Evolutionary conservation across 805 yeast species (phyloP), one percentile per base, ranked within the genome.

Genomic region (Jamesozyma lodderae): DNA sequence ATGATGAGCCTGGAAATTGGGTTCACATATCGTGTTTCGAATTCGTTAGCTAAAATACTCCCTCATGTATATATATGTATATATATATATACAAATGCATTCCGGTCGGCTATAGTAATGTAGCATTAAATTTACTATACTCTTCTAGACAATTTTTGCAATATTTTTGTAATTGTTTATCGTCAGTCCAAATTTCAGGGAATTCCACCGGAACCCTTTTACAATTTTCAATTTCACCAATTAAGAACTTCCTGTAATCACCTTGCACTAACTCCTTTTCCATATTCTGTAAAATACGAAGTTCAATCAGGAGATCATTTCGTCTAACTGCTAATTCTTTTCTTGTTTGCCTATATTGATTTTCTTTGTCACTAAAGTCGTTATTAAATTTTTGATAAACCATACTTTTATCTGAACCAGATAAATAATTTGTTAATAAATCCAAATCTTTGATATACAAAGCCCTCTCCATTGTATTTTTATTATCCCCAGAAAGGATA

Each of bases 161-260:
- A 42, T 66, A 66, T 1, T 35, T 36, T 28, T 46, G 41, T 32
- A 66, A 41, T 1, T 45, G 40, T 0, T 46, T 34, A 35, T 61
- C 60, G 13, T 54, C 46, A 6, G 46, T 41, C 41, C 60, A 50
- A 35, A 59, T 40, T 4, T 52, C 58, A 13, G 45, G 44, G 27
- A 41, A 40, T 20, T 49, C 50, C 2, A 46, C 45, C n/a, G 57
- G 48, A 3, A 70, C 69, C 18, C 57, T 48, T 14, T 69, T 68
- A 53, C 92, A 82, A 35, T 71, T 60, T 29, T 64, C 60, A 13
- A 71, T 46, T 51, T 87, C 96, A 16, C 66, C 64, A 13, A 73
- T 51, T 7, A 88, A 62, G 79, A 92, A 88, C 42, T 72, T 72
- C 35, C 67, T 67, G 79, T 87, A 88, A 51, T 80, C 86, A 2